phyloP scores from a whole-genome alignment of 2,329 filamentous ascomycete genomes.

The Xylaria sp. region DNA sequence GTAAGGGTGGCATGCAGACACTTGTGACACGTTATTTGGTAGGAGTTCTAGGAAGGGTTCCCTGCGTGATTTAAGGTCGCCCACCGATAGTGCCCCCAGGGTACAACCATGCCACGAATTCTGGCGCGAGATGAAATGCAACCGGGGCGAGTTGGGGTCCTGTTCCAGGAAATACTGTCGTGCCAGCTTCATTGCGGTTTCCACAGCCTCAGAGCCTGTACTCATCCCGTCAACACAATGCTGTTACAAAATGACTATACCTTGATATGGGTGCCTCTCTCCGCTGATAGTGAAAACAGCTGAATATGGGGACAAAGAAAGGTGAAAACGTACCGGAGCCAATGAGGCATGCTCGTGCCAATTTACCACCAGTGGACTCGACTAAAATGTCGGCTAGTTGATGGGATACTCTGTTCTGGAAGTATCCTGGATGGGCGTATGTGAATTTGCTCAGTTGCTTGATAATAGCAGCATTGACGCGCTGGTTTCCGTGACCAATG shows the following conservation, averaged over 20 bases:
- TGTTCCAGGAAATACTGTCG: constrained; percentile 63
- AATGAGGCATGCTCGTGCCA: constrained; percentile 48
- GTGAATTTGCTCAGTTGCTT: constrained; percentile 50
- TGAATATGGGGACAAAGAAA: neutral
- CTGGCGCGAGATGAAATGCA: constrained; percentile 67
- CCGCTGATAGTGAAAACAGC: no score
- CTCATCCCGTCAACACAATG: no score
- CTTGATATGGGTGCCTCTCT: neutral
- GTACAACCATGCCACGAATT: constrained; percentile 75
- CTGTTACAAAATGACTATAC: no score
- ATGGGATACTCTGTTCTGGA: constrained; percentile 57
- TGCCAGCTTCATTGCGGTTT: constrained; percentile 70
- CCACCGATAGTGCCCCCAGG: constrained; percentile 63
- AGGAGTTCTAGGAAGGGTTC: constrained; percentile 60
- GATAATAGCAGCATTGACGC: constrained; percentile 64
- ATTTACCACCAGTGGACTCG: constrained; percentile 43
- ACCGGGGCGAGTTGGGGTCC: constrained; percentile 59
- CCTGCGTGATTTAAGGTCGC: constrained; percentile 65
- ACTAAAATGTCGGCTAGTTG: constrained; percentile 50
- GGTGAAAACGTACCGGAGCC: constrained; percentile 36
- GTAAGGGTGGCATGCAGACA: constrained; percentile 70
- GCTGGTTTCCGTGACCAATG: constrained; percentile 68
- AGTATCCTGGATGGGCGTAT: constrained; percentile 52
- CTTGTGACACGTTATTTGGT: constrained; percentile 53
- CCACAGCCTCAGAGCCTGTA: constrained; percentile 69